Evolutionary conservation across 176 grass and related monocot species (phyloP).

Genomic region (Eragrostis nindensis): DNA sequence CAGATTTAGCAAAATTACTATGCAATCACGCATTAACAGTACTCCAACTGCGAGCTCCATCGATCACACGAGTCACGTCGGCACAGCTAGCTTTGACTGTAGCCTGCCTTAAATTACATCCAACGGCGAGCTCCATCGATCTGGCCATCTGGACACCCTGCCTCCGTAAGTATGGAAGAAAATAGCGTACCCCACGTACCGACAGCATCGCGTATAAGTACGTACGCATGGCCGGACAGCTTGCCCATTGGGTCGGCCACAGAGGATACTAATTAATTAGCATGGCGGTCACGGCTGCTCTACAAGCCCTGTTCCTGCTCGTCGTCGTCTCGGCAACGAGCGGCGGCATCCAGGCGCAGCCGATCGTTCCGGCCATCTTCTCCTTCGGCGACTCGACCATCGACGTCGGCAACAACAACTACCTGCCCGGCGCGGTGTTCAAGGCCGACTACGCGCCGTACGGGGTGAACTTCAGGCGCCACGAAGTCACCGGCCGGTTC

Average conservation of each 20-base stretch:
- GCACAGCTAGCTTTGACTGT: neutral
- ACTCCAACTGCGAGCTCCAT: too few relatives aligned
- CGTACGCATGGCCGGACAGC: neutral
- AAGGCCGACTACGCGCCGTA: conserved; percentile 81
- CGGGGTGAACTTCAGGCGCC: conserved; percentile 61
- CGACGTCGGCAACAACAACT: conserved; percentile 89
- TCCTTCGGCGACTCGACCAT: conserved; percentile 86
- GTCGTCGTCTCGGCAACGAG: neutral
- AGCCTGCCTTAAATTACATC: neutral
- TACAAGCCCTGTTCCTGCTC: conserved; percentile 13
- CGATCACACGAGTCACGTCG: neutral
- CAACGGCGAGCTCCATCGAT: conserved; percentile 9
- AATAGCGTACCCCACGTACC: neutral
- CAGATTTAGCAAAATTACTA: too few relatives aligned
- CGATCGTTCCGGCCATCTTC: conserved; percentile 69
- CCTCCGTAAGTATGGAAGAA: neutral
- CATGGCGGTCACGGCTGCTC: neutral
- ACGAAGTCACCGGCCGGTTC: conserved; percentile 66
- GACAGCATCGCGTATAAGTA: neutral
- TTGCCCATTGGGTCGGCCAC: neutral
- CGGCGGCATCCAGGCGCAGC: conserved; percentile 30
- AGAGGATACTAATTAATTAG: neutral
- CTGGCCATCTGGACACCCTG: neutral
- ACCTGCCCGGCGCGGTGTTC: conserved; percentile 51
- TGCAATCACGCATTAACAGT: too few relatives aligned